phyloP scores from a whole-genome alignment of 2,329 filamentous ascomycete genomes.

The Cladophialophora chaetospira region DNA sequence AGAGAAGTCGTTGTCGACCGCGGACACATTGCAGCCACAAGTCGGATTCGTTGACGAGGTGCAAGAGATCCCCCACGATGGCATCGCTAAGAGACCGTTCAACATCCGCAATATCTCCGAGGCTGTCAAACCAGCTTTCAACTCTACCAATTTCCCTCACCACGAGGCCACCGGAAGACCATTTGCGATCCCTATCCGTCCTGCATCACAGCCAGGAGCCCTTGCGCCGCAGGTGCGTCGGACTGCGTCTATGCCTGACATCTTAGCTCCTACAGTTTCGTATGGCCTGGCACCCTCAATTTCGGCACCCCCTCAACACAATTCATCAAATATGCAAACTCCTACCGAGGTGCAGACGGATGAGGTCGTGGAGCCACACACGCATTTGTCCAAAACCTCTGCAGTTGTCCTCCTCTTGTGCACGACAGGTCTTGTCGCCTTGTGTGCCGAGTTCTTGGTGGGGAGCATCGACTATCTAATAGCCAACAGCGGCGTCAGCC shows the following conservation, averaged over 20 bases:
- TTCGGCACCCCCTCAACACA: conserved; percentile 53
- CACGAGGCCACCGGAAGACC: conserved; percentile 29
- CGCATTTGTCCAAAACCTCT: conserved; percentile 42
- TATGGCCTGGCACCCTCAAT: conserved; percentile 6
- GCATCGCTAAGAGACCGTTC: conserved; percentile 51
- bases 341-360: conserved; percentile 35
- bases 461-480: conserved; percentile 67
- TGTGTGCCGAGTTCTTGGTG: conserved; percentile 71
- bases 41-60: conserved; percentile 59
- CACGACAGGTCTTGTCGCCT: conserved; percentile 66
- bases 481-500: conserved; percentile 56
- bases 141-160: conserved; percentile 31
- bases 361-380: conserved; percentile 35
- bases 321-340: conserved; percentile 33
- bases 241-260: conserved; percentile 73
- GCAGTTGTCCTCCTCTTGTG: conserved; percentile 64
- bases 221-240: conserved; percentile 54
- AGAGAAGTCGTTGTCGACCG: conserved; percentile 6
- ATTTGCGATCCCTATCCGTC: conserved; percentile 28
- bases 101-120: conserved; percentile 62
- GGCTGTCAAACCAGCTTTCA: conserved; percentile 50
- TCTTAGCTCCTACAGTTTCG: conserved; percentile 52
- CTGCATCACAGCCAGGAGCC: conserved; percentile 42
- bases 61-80: conserved; percentile 36
- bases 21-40: conserved; percentile 38